Conservation (phyloP, 176 grass and related monocot genomes). For the Cymbopogon citratus region DNA sequence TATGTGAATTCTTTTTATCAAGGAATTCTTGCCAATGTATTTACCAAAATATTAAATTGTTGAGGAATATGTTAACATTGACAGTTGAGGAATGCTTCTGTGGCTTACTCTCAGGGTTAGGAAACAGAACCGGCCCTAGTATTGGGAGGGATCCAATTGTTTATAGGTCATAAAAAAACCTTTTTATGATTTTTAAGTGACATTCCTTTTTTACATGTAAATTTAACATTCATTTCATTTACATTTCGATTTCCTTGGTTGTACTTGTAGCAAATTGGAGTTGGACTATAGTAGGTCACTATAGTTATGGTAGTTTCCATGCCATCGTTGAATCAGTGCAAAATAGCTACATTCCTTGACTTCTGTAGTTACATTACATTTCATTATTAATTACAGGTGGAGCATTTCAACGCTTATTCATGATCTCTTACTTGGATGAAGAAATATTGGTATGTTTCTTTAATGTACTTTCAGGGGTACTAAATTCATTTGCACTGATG, state of each 20-base stretch:
- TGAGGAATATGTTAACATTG: neutral
- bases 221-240: neutral
- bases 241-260: neutral
- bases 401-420: conserved; percentile 76
- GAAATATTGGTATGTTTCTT: conserved; percentile 86
- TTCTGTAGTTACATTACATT: neutral
- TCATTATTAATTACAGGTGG: conserved; percentile 43
- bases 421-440: conserved; percentile 99
- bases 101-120: neutral
- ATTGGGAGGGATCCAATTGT: neutral
- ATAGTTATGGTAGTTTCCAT: conserved; percentile 9
- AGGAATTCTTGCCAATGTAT: neutral
- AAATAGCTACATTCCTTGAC: neutral
- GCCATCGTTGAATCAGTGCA: neutral
- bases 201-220: neutral
- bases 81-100: neutral
- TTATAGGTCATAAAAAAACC: neutral
- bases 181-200: neutral
- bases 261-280: neutral
- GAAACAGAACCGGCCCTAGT: neutral
- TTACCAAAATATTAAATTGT: conserved; percentile 2
- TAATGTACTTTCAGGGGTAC: neutral
- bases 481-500: neutral
- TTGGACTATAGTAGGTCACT: neutral
- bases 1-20: neutral